Conservation (phyloP, 75 land plant species). For the Pinus albicaulis region DNA sequence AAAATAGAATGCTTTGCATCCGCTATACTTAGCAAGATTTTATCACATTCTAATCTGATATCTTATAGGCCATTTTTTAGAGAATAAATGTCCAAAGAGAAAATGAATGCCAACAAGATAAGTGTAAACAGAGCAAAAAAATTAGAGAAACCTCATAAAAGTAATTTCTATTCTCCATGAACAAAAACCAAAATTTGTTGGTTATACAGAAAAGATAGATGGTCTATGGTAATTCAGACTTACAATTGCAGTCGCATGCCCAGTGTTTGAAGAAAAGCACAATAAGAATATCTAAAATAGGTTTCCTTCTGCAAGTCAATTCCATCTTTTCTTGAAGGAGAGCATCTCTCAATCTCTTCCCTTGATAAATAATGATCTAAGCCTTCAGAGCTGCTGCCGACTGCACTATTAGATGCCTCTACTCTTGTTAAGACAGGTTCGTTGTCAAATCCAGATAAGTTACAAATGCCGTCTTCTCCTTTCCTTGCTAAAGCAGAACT, state of each 20-base stretch:
- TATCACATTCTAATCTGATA: neutral
- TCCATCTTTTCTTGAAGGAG: slow-evolving; percentile 75
- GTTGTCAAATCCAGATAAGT: too few relatives aligned
- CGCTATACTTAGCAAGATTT: neutral
- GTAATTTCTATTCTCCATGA: neutral
- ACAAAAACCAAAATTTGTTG: neutral
- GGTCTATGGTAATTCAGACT: slow-evolving; percentile 12
- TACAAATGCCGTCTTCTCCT: neutral
- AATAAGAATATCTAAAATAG: slow-evolving; percentile 56
- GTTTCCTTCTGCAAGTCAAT: slow-evolving; percentile 58
- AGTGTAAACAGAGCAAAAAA: neutral
- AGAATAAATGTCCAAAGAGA: neutral
- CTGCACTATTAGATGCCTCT: neutral
- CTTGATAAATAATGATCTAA: slow-evolving; percentile 46
- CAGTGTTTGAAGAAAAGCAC: slow-evolving; percentile 57
- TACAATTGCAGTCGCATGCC: slow-evolving; percentile 69
- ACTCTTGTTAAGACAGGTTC: neutral
- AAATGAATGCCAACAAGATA: neutral
- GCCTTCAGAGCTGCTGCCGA: slow-evolving; percentile 7
- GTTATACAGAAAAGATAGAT: neutral
- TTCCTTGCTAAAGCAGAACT: neutral
- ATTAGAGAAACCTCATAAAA: neutral
- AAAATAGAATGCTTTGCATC: neutral
- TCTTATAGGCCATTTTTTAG: neutral
- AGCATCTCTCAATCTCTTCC: slow-evolving; percentile 66